Percentiles rank a stretch among this genome's conserved stretches.
Evolutionary conservation across 257 asterid genomes (phyloP).

Genomic region (Gentiana dahurica): DNA sequence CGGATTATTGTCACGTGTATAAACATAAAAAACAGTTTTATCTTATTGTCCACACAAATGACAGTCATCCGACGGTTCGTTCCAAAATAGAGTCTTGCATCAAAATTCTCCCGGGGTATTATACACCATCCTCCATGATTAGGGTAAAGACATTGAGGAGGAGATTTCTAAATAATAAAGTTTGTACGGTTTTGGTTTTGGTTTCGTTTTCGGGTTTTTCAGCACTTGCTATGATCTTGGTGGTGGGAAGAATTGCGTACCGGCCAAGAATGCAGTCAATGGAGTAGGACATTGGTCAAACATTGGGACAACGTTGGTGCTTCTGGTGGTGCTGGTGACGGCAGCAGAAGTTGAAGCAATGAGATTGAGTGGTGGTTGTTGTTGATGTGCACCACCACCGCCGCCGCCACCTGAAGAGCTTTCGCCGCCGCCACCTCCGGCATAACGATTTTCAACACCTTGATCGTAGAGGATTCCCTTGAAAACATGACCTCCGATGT

Average conservation of each 20-base stretch:
- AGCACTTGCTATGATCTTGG: conserved; percentile 37
- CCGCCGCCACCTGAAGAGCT: conserved; percentile 30
- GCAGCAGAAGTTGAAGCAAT: conserved; percentile 13
- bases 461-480: conserved; percentile 75
- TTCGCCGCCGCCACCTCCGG: conserved; percentile 19
- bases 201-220: too few relatives aligned
- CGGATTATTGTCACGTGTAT: too few relatives aligned
- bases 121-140: too few relatives aligned
- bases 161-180: neutral
- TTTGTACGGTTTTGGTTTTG: neutral
- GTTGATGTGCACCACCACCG: conserved; percentile 24
- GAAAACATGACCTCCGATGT: conserved; percentile 64
- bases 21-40: too few relatives aligned
- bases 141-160: too few relatives aligned
- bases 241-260: conserved; percentile 87
- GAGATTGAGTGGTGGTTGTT: conserved; percentile 26
- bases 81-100: too few relatives aligned
- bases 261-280: conserved; percentile 51
- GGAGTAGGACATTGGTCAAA: conserved; percentile 54
- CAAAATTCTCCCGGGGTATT: neutral
- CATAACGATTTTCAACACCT: conserved; percentile 43
- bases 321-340: conserved; percentile 8
- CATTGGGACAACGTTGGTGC: conserved; percentile 35
- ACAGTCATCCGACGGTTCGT: too few relatives aligned
- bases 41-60: too few relatives aligned